These are phyloP conservation scores for Irpex sp. DNA, from an alignment of 1,284 basidiomycete genomes.

Conservation along the genomic window DNA sequence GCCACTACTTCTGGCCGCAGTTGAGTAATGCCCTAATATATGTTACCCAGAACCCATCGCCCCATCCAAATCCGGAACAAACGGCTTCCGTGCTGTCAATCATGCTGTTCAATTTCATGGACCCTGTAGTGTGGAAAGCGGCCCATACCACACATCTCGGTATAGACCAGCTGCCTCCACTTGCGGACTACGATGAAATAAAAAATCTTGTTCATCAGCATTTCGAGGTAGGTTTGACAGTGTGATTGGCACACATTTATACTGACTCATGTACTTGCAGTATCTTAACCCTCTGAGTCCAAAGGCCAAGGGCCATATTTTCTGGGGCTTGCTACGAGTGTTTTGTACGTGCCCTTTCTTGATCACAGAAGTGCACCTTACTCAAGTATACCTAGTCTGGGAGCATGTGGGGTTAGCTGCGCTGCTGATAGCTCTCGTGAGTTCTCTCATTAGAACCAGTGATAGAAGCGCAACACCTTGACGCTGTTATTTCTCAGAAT, in stretches of 20 bases:
- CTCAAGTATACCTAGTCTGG: not conserved
- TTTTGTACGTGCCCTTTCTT: constrained; percentile 14
- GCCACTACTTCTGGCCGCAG: constrained; percentile 2
- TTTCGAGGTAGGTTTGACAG: constrained; percentile 23
- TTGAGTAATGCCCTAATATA: not conserved
- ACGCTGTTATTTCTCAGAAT: not conserved
- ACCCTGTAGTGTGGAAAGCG: constrained; percentile 26
- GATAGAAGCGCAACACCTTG: not conserved
- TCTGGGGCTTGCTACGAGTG: constrained; percentile 3
- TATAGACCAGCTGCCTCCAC: constrained; percentile 32
- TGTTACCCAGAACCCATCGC: constrained; percentile 36
- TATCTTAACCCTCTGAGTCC: constrained; percentile 28
- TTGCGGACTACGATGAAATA: constrained; percentile 43
- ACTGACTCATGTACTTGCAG: constrained; percentile 13
- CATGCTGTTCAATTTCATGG: constrained; percentile 53
- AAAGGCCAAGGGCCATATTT: constrained; percentile 8
- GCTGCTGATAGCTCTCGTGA: not conserved
- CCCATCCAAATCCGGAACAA: constrained; percentile 59
- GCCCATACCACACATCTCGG: constrained; percentile 22
- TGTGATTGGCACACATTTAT: not conserved
- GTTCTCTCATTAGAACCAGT: constrained; percentile 19
- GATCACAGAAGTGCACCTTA: constrained; percentile 7
- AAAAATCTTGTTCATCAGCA: constrained; percentile 34
- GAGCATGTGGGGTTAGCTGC: constrained; percentile 1
- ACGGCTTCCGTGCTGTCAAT: constrained; percentile 57